These are phyloP conservation scores for Pichia paraexigua DNA, from an alignment of 805 yeast genomes.

Conservation along the genomic window DNA sequence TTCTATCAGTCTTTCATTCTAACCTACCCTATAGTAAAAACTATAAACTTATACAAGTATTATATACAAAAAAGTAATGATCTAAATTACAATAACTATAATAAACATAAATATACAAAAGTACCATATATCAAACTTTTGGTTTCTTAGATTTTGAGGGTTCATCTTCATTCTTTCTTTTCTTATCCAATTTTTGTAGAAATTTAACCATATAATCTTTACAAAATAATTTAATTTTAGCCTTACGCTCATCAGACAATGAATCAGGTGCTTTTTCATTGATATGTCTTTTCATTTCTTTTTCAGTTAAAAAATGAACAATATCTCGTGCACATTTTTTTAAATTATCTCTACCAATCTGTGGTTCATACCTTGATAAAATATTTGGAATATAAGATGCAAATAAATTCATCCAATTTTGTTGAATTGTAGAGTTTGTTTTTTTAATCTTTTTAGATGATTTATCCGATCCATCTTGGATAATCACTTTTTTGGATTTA, in stretches of 20 bases:
- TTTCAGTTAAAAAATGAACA: conserved; percentile 54
- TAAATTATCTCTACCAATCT: conserved; percentile 62
- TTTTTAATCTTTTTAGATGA: conserved; percentile 15
- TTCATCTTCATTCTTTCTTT: conserved; percentile 13
- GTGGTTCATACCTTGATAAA: conserved; percentile 54
- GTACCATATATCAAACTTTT: not conserved
- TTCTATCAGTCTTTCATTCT: not conserved
- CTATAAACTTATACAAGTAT: not conserved
- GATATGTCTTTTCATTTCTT: conserved; percentile 50
- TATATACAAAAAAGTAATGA: not conserved
- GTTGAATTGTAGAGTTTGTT: not conserved
- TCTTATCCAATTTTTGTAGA: conserved; percentile 38
- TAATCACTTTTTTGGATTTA: not conserved
- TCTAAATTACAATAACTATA: not conserved
- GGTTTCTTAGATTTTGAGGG: not conserved
- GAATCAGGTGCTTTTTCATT: conserved; percentile 41
- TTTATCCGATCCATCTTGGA: conserved; percentile 19
- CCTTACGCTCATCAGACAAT: conserved; percentile 54
- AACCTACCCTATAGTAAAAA: not conserved
- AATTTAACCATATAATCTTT: conserved; percentile 61
- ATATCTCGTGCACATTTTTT: conserved; percentile 78
- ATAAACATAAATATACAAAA: not conserved
- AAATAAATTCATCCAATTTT: conserved; percentile 42
- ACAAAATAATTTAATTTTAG: conserved; percentile 61
- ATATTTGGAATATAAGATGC: conserved; percentile 77